Evolutionary conservation across 345 rosid genomes (phyloP), one percentile per base, ranked within the genome.

Genomic region (Brassica napus): DNA sequence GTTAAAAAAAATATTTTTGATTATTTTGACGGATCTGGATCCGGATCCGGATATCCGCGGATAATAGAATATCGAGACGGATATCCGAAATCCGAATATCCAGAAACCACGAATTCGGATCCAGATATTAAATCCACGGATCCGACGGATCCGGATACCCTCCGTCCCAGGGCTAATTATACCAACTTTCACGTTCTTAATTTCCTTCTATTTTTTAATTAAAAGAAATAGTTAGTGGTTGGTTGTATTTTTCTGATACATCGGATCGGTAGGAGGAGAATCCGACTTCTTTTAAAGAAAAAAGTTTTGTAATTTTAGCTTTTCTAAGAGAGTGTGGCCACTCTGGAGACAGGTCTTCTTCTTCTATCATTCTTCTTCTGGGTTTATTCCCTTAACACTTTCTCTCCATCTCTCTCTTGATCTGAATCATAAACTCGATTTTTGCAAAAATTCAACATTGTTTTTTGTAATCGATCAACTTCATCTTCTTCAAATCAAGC

Each of bases 261-360:
- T 72, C 67, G 80, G 75, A 71, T 67, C 55, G 34, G 70, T 68
- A 65, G 26, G 47, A 70, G 30, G 44, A 58, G 66, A 73, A 66
- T 54, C 60, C 24, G 24, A 49, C 18, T 49, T 49, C 21, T 8
- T 4, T 54, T 15, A 15, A 54, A 54, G 5, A 54, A 18, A 57
- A 57, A 18, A 57, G 61, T n/a, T 57, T 57, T 57, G 61, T 55
- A 55, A 18, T 18, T 55, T 55, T 16, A 9, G 60, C 6, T 12
- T 14, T 14, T 49, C 2, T 35, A 5, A 5, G 7, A 1, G 73
- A 35, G 84, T 55, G 81, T 79, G 87, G 82, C 83, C 86, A 80
- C 81, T 81, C 62, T 57, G 55, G 80, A 81, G 83, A 81, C 86
- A 80, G 55, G 28, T 65, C 86, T 73, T 64, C 74, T 69, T 49